phyloP scores from a whole-genome alignment of 2,329 filamentous ascomycete species.

The Ploettnerulaceae sp. region DNA sequence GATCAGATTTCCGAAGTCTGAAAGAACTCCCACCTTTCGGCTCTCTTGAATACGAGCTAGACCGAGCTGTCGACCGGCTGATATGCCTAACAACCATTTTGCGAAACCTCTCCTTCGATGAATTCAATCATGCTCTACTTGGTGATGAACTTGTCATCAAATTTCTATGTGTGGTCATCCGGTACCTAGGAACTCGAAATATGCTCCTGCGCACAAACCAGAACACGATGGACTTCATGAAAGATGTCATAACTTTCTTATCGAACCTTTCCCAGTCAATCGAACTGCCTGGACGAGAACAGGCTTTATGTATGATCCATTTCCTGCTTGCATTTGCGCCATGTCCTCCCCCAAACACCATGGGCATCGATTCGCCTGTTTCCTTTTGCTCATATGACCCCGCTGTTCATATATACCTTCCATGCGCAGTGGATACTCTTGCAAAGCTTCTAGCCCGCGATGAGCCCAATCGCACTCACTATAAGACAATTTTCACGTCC shows the following conservation, averaged over 20 bases:
- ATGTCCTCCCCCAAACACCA: slow-evolving; percentile 58
- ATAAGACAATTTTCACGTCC: slow-evolving; percentile 72
- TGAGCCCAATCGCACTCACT: slow-evolving; percentile 84
- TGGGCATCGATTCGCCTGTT: slow-evolving; percentile 49
- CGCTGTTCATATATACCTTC: slow-evolving; percentile 77
- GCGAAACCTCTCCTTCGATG: slow-evolving; percentile 85
- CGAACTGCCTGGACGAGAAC: slow-evolving; percentile 78
- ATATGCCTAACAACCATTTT: slow-evolving; percentile 90
- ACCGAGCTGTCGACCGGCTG: slow-evolving; percentile 79
- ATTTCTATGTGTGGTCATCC: slow-evolving; percentile 77
- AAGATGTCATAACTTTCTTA: slow-evolving; percentile 82
- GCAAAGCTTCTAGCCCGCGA: slow-evolving; percentile 90
- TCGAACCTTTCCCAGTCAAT: slow-evolving; percentile 82
- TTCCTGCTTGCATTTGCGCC: slow-evolving; percentile 91
- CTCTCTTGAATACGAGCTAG: slow-evolving; percentile 72
- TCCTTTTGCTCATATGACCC: slow-evolving; percentile 81
- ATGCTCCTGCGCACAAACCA: slow-evolving; percentile 76
- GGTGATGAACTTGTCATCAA: slow-evolving; percentile 75
- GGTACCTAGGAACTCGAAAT: slow-evolving; percentile 82
- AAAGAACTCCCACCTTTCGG: slow-evolving; percentile 72
- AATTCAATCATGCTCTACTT: slow-evolving; percentile 69
- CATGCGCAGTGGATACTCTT: slow-evolving; percentile 81
- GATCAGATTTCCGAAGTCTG: slow-evolving; percentile 65
- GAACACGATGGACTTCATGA: slow-evolving; percentile 95
- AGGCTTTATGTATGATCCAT: slow-evolving; percentile 79